Evolutionary conservation across 1,284 basidiomycete genomes (phyloP).

Genomic region (Neonothopanus nambi): DNA sequence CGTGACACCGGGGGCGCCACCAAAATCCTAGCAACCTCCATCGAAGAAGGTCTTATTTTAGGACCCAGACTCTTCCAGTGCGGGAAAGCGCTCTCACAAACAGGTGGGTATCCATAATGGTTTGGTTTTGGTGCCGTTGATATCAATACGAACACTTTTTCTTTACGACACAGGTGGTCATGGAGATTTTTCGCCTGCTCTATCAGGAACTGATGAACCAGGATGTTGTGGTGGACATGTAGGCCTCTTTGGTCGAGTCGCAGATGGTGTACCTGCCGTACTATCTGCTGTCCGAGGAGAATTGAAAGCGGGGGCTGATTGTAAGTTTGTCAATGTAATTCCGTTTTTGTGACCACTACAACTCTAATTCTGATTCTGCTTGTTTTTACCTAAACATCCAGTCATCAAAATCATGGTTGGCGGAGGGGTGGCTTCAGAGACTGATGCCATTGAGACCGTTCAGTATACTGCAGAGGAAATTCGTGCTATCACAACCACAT

Average conservation of each 20-base stretch:
- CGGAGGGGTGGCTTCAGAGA: conserved; percentile 45
- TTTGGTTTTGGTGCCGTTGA: background rate
- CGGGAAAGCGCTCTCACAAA: conserved; percentile 46
- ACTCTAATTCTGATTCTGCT: too few species aligned
- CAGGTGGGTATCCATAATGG: conserved; percentile 28
- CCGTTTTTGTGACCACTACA: too few species aligned
- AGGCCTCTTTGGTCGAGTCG: conserved; percentile 32
- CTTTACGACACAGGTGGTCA: conserved; percentile 36
- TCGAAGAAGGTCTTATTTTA: conserved; percentile 41
- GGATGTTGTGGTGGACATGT: conserved; percentile 44
- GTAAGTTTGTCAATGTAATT: too few species aligned
- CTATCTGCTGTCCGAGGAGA: conserved; percentile 44
- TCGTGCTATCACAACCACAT: conserved; percentile 44
- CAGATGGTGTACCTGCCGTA: conserved; percentile 41
- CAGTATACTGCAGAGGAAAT: conserved; percentile 50
- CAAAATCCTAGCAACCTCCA: conserved; percentile 40
- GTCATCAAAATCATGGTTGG: conserved; percentile 45
- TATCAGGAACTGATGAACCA: conserved; percentile 23
- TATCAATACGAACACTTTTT: background rate
- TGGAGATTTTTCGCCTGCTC: conserved; percentile 34
- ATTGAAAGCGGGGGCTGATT: conserved; percentile 46
- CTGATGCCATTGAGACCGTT: conserved; percentile 46
- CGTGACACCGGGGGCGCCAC: conserved; percentile 50
- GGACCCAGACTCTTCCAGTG: conserved; percentile 47
- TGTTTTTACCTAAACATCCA: conserved; percentile 4